Conservation (phyloP, 768 basidiomycete species). For the Lactarius tabidus region DNA sequence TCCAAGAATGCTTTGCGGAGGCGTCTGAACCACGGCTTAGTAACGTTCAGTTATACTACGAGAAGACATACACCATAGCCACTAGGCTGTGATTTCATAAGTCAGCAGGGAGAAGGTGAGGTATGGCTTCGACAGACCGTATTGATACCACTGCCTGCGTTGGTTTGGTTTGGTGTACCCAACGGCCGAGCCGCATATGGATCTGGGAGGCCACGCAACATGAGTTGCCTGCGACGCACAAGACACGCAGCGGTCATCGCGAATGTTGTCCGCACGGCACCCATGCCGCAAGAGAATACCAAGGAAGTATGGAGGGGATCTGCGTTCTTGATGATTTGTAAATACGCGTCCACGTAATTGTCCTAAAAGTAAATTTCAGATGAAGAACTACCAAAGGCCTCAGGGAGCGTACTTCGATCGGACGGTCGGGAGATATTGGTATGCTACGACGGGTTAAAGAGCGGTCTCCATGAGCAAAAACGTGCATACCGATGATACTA, state of each 20-base stretch:
- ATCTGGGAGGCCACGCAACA: constrained; percentile 63
- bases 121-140: constrained; percentile 40
- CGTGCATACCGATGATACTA: constrained; percentile 69
- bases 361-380: constrained; percentile 45
- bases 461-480: constrained; percentile 7
- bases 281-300: constrained; percentile 96
- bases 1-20: constrained; percentile 35
- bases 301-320: constrained; percentile 80
- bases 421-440: constrained; percentile 90
- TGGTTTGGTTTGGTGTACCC: constrained; percentile 23
- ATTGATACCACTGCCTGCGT: constrained; percentile 38
- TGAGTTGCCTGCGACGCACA: constrained; percentile 67
- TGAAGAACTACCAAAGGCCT: neutral
- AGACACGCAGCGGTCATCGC: constrained; percentile 95
- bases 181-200: constrained; percentile 57
- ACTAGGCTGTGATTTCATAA: constrained; percentile 24
- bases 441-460: constrained; percentile 47
- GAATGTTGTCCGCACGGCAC: constrained; percentile 93
- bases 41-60: neutral
- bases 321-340: constrained; percentile 70
- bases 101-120: neutral
- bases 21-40: constrained; percentile 9
- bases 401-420: constrained; percentile 66
- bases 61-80: constrained; percentile 15
- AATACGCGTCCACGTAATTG: constrained; percentile 93